Evolutionary conservation across 345 rosid genomes (phyloP).

Genomic region (Geranium brycei): DNA sequence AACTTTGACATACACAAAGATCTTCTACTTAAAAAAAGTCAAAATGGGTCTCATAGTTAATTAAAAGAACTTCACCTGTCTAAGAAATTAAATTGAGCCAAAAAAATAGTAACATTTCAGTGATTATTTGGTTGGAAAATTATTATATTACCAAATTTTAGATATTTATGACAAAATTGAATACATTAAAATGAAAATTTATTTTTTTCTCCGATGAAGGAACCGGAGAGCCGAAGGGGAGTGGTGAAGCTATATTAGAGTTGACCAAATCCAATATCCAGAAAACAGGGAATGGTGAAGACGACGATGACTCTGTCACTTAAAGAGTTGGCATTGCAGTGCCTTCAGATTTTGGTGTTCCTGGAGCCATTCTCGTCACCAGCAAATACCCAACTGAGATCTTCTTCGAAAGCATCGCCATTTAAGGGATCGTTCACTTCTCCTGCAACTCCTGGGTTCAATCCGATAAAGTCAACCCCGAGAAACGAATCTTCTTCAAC

Average conservation of each 20-base stretch:
- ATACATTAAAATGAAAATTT: not conserved
- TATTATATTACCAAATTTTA: too few species aligned
- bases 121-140: too few species aligned
- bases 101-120: too few species aligned
- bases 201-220: not conserved
- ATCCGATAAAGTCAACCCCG: not conserved
- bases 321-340: not conserved
- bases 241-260: not conserved
- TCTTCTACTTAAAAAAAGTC: too few species aligned
- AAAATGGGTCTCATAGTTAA: too few species aligned
- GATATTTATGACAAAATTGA: too few species aligned
- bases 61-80: too few species aligned
- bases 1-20: too few species aligned
- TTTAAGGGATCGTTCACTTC: not conserved
- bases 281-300: not conserved
- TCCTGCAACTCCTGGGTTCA: slow-evolving; percentile 3
- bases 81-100: too few species aligned
- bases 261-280: not conserved
- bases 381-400: not conserved
- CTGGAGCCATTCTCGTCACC: not conserved
- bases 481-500: not conserved
- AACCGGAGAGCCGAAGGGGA: not conserved
- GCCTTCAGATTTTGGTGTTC: not conserved
- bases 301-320: not conserved
- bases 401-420: not conserved